Percentiles rank a stretch among this genome's conserved stretches.
These are phyloP conservation scores for Russula sp. DNA, from an alignment of 768 basidiomycete genomes.

Conservation along the genomic window DNA sequence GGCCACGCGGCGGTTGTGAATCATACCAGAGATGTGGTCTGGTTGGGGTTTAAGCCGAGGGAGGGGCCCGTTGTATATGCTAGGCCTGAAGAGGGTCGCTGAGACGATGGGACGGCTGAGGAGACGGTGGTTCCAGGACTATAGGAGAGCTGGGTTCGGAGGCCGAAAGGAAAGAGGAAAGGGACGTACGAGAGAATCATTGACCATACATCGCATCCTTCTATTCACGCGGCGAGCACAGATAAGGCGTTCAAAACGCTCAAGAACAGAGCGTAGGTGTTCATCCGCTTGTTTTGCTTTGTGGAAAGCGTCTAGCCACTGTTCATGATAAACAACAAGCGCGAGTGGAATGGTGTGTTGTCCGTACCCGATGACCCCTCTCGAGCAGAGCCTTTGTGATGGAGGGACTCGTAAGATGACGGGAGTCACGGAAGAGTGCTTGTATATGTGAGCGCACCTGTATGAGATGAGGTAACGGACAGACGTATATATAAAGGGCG, in stretches of 20 bases:
- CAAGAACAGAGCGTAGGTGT: slow-evolving; percentile 41
- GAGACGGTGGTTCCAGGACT: slow-evolving; percentile 54
- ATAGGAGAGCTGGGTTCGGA: slow-evolving; percentile 1
- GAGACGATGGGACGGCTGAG: slow-evolving; percentile 63
- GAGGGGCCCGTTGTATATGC: slow-evolving; percentile 59
- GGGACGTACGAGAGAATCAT: slow-evolving; percentile 47
- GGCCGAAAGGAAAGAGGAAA: not conserved
- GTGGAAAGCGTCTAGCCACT: slow-evolving; percentile 59
- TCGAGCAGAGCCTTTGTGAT: slow-evolving; percentile 42
- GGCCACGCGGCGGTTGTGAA: slow-evolving; percentile 41
- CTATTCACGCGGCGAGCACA: slow-evolving; percentile 44
- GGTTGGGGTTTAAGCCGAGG: slow-evolving; percentile 83
- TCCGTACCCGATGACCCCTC: slow-evolving; percentile 52
- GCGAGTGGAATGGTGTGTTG: not conserved
- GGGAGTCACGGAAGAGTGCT: slow-evolving; percentile 47
- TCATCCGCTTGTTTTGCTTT: slow-evolving; percentile 49
- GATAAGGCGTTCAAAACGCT: slow-evolving; percentile 56
- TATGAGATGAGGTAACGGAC: slow-evolving; percentile 10
- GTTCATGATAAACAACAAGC: slow-evolving; percentile 2
- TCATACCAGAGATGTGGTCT: slow-evolving; percentile 60
- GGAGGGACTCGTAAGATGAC: slow-evolving; percentile 47
- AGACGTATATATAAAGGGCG: not conserved
- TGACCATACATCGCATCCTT: slow-evolving; percentile 41
- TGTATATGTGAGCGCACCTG: slow-evolving; percentile 57
- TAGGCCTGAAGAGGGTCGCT: slow-evolving; percentile 61